Percentiles rank a stretch among this genome's conserved stretches.
Evolutionary conservation across 768 basidiomycete species (phyloP).

Genomic region (Termitomyces sp.): DNA sequence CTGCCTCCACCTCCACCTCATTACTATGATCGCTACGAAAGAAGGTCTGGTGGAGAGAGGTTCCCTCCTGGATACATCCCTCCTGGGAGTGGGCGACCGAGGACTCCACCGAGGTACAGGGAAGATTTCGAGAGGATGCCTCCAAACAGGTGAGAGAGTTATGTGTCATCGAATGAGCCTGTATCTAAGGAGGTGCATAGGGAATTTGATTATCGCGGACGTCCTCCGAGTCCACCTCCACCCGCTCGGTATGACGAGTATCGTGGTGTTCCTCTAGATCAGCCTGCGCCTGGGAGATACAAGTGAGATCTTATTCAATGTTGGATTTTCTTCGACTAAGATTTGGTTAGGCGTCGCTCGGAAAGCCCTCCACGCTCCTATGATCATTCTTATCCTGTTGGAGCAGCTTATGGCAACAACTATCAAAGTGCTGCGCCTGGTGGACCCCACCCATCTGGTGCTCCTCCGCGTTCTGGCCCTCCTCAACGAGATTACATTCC

Average conservation of each 20-base stretch:
- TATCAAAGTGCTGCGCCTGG: slow-evolving; percentile 36
- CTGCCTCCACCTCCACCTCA: slow-evolving; percentile 41
- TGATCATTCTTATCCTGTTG: slow-evolving; percentile 41
- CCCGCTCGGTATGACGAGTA: slow-evolving; percentile 49
- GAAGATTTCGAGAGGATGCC: slow-evolving; percentile 61
- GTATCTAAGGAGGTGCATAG: slow-evolving; percentile 22
- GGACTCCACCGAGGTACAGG: slow-evolving; percentile 51
- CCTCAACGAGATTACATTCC: slow-evolving; percentile 41
- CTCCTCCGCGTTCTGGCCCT: slow-evolving; percentile 15
- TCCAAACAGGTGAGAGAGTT: slow-evolving; percentile 42
- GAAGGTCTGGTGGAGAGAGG: slow-evolving; percentile 48
- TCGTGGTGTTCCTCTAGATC: slow-evolving; percentile 40
- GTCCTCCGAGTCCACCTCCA: slow-evolving; percentile 47
- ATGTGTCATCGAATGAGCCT: background rate
- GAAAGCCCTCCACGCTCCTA: slow-evolving; percentile 59
- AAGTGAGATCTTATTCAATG: slow-evolving; percentile 25
- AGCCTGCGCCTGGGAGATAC: slow-evolving; percentile 39
- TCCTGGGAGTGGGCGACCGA: slow-evolving; percentile 48
- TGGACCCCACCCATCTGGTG: slow-evolving; percentile 30
- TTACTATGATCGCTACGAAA: slow-evolving; percentile 58
- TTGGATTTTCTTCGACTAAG: background rate
- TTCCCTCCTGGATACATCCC: slow-evolving; percentile 37
- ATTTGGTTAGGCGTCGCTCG: slow-evolving; percentile 55
- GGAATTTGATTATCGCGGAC: slow-evolving; percentile 55
- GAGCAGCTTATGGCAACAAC: slow-evolving; percentile 39